phyloP scores from a whole-genome alignment of 139 green algal genomes.

The Pseudopediastrum boryanum region DNA sequence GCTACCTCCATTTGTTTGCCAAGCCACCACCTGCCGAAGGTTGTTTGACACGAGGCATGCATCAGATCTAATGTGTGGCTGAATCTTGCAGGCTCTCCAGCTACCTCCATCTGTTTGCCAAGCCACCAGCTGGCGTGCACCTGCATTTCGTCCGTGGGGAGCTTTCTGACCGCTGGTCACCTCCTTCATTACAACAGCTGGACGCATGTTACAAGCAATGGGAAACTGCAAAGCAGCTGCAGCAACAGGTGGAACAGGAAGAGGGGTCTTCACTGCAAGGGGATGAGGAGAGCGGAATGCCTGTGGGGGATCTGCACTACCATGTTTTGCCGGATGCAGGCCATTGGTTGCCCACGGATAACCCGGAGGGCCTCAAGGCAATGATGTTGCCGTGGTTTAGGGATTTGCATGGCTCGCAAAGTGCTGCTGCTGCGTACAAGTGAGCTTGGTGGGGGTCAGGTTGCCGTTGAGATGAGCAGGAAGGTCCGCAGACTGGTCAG shows the following conservation, averaged over 20 bases:
- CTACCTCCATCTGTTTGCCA: constrained; percentile 56
- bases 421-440: neutral
- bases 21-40: no score
- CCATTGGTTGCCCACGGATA: constrained; percentile 35
- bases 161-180: constrained; percentile 61
- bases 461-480: no score
- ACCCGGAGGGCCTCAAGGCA: constrained; percentile 20
- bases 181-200: neutral
- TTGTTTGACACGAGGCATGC: no score
- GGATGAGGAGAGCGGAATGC: neutral
- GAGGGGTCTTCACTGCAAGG: neutral
- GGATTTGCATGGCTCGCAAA: neutral
- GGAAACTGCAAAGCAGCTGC: constrained; percentile 3
- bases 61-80: neutral
- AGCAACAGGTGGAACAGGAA: neutral
- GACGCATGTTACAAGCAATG: no score
- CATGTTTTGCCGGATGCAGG: constrained; percentile 21
- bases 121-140: constrained; percentile 49
- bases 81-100: constrained; percentile 62
- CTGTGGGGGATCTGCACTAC: neutral
- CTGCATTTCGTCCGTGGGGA: constrained; percentile 72
- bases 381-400: constrained; percentile 29
- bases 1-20: no score
- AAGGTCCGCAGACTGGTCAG: no score
- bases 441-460: neutral